Base-by-base conservation (phyloP, 2,329 filamentous ascomycete species). In the Cercospora sesami region DNA sequence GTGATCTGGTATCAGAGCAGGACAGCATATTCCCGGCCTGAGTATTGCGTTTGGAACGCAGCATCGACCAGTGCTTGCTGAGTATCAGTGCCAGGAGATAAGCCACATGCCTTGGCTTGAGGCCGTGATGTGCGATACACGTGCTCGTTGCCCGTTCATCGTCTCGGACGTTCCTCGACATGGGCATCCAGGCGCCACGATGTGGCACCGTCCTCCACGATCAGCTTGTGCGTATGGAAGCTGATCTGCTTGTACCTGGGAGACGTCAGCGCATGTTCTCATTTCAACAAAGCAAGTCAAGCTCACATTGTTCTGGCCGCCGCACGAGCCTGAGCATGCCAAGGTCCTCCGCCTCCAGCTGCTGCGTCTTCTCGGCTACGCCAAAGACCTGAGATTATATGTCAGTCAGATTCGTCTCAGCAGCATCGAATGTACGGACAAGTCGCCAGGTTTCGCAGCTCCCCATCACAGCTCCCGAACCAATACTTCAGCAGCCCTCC, bases 401-500 rank as follows among this genome's bases (percentile, higher is more conserved):
- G 5, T 61, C 14, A 65, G 57, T 16, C 23, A n/a, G 23, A 9
- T 16, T 58, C 26, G 39, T 45, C 31, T 21, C 2, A 30, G 0
- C 9, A n/a, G 10, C 28, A n/a, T 55, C 4, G 3, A 21, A n/a
- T 14, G n/a, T 18, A 73, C 78, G 70, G 60, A 83, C 82, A 84
- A 60, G 93, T 97, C 53, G 94, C 94, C 74, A 97, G 80, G 80
- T 97, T 97, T 75, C 87, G 84, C 69, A 90, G 85, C 62, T 90
- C 83, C 53, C 79, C 81, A 80, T 96, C 88, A 21, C 90, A 89
- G 36, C 82, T 84, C 2, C 93, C 92, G 79, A 96, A 97, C 93
- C 94, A 97, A 80, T 97, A 97, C 79, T 96, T 96, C 76, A 97
- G 81, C 76, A 97, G 86, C 0, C 93, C 93, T 5, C 93, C 93